A percentile compares a stretch with the other conserved stretches of the same genome.
These are phyloP conservation scores for Syncephalis fuscata DNA, from an alignment of 371 early-diverging fungal genomes.

Conservation along the genomic window DNA sequence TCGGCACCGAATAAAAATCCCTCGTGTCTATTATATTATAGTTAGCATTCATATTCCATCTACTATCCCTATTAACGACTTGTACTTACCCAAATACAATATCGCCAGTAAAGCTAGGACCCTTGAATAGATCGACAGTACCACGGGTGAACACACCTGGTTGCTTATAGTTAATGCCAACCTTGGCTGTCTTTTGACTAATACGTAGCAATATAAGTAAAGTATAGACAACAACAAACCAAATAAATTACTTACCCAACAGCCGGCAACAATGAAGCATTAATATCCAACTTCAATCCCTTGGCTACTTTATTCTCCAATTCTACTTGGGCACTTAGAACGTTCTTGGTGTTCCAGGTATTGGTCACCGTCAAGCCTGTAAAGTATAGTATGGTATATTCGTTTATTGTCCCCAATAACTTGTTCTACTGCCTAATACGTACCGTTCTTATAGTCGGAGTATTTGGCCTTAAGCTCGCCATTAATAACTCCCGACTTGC, in stretches of 20 bases:
- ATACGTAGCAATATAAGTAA: background rate
- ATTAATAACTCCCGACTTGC: conserved; percentile 83
- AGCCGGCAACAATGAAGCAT: conserved; percentile 23
- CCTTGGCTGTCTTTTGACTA: conserved; percentile 52
- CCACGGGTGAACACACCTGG: conserved; percentile 53
- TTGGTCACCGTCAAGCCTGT: conserved; percentile 73
- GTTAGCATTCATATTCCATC: background rate
- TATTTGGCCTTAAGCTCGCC: conserved; percentile 95
- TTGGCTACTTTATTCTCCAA: conserved; percentile 84
- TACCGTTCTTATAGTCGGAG: conserved; percentile 76
- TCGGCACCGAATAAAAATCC: conserved; percentile 86
- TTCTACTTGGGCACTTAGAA: conserved; percentile 82
- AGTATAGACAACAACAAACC: no score
- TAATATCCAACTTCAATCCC: conserved; percentile 58
- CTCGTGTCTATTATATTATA: conserved; percentile 28
- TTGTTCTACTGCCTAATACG: no score
- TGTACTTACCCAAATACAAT: conserved; percentile 31
- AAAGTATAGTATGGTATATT: no score
- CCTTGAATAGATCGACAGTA: conserved; percentile 61
- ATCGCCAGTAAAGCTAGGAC: conserved; percentile 60
- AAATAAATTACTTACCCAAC: conserved; percentile 15
- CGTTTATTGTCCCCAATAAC: no score
- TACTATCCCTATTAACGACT: no score
- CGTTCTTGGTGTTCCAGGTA: conserved; percentile 87
- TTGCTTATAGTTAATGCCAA: conserved; percentile 69